Conservation (phyloP, 2,329 filamentous ascomycete species). For the Trichocomaceae sp. region DNA sequence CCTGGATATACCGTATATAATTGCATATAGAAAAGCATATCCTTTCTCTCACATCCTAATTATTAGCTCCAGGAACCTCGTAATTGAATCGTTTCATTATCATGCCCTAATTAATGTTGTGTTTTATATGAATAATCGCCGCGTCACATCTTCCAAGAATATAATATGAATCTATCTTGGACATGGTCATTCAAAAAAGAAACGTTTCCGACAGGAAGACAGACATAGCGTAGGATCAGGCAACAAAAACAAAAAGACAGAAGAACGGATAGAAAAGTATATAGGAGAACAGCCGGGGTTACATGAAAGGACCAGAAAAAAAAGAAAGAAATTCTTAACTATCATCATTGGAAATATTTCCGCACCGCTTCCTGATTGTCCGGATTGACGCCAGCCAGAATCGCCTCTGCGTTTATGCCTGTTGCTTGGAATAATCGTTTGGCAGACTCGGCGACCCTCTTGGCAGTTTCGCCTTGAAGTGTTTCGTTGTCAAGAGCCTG, state of each 20-base stretch:
- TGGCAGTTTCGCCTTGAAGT: slow-evolving; percentile 74
- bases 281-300: neutral
- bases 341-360: slow-evolving; percentile 62
- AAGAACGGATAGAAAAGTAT: neutral
- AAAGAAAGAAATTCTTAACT: neutral
- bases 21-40: neutral
- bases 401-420: slow-evolving; percentile 66
- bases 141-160: neutral
- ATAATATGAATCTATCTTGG: neutral
- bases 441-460: slow-evolving; percentile 66
- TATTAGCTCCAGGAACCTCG: too few relatives aligned
- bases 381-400: slow-evolving; percentile 67
- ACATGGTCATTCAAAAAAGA: neutral
- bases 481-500: slow-evolving; percentile 88
- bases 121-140: neutral
- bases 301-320: neutral
- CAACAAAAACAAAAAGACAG: neutral
- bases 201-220: neutral
- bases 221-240: neutral
- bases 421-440: slow-evolving; percentile 70
- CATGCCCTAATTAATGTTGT: neutral
- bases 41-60: too few relatives aligned
- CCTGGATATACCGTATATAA: neutral
- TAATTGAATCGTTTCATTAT: neutral
- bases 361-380: slow-evolving; percentile 76